phyloP scores from a whole-genome alignment of 768 basidiomycete species.

The Butyriboletus loyo region DNA sequence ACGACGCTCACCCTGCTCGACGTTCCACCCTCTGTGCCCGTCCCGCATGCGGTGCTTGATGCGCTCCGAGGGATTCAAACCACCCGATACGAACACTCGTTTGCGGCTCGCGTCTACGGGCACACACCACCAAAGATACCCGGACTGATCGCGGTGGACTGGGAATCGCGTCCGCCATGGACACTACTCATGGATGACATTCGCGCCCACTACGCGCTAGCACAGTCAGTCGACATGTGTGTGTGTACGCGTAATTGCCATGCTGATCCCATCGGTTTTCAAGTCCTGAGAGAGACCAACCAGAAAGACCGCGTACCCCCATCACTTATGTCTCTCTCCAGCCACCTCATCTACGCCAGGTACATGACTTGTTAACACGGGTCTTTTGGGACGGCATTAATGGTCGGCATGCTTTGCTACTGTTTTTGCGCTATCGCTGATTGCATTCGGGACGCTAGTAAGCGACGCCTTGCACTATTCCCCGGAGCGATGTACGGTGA shows the following conservation, averaged over 20 bases:
- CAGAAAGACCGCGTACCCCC: slow-evolving; percentile 44
- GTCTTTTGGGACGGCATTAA: slow-evolving; percentile 79
- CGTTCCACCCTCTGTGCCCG: slow-evolving; percentile 19
- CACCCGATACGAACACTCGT: slow-evolving; percentile 65
- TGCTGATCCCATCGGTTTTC: slow-evolving; percentile 1
- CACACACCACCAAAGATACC: slow-evolving; percentile 18
- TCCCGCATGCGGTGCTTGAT: slow-evolving; percentile 40
- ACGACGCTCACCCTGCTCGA: slow-evolving; percentile 28
- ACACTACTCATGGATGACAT: slow-evolving; percentile 73
- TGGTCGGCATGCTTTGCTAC: slow-evolving; percentile 38
- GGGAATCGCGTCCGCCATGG: slow-evolving; percentile 73
- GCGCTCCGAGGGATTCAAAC: slow-evolving; percentile 54
- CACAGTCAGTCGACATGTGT: slow-evolving; percentile 44
- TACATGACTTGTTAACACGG: slow-evolving; percentile 65
- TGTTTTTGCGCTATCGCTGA: neutral
- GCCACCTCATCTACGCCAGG: slow-evolving; percentile 57
- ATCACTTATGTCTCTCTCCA: slow-evolving; percentile 65
- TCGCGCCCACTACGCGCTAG: slow-evolving; percentile 56
- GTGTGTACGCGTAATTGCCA: neutral
- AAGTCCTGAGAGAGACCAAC: slow-evolving; percentile 55
- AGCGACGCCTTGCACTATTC: slow-evolving; percentile 64
- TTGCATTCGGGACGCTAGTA: slow-evolving; percentile 40
- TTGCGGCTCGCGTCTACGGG: slow-evolving; percentile 62
- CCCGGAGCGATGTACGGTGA: slow-evolving; percentile 72
- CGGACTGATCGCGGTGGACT: slow-evolving; percentile 59